Evolutionary conservation across 2,329 filamentous ascomycete species (phyloP).

Genomic region (Ascocoryne sarcoides): DNA sequence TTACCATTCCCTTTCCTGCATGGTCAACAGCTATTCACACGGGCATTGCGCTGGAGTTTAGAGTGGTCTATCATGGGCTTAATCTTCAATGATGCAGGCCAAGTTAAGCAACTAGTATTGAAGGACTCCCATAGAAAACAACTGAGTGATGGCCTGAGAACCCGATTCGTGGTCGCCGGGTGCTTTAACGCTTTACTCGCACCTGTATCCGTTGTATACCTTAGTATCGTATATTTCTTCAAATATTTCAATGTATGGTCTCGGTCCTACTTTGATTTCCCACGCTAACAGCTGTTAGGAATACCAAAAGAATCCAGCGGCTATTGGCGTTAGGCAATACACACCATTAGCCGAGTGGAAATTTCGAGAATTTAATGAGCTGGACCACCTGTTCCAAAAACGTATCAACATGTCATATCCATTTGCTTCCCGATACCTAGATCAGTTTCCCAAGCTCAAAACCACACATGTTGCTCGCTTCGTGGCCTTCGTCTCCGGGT

Average conservation of each 20-base stretch:
- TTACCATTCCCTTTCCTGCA: constrained; percentile 77
- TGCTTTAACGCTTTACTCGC: constrained; percentile 79
- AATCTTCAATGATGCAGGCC: constrained; percentile 82
- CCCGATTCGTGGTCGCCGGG: constrained; percentile 73
- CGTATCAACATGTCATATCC: constrained; percentile 91
- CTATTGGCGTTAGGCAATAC: constrained; percentile 81
- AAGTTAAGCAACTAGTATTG: constrained; percentile 78
- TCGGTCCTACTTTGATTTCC: background rate
- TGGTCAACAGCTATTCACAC: constrained; percentile 75
- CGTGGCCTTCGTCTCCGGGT: constrained; percentile 78
- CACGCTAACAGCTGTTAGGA: constrained; percentile 45
- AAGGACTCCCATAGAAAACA: constrained; percentile 72
- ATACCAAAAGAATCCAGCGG: constrained; percentile 87
- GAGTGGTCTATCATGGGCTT: constrained; percentile 87
- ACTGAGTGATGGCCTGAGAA: constrained; percentile 68
- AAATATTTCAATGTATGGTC: constrained; percentile 77
- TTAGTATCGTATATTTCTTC: constrained; percentile 84
- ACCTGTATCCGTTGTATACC: constrained; percentile 79
- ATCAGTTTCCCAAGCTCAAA: constrained; percentile 95
- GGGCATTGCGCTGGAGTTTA: constrained; percentile 85
- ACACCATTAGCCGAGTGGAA: constrained; percentile 96
- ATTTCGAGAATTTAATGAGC: constrained; percentile 95
- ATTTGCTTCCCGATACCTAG: constrained; percentile 83
- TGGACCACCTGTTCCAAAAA: constrained; percentile 84
- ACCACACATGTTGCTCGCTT: constrained; percentile 78